phyloP scores from a whole-genome alignment of 2,329 filamentous ascomycete genomes.

The Xylariaceae sp. region DNA sequence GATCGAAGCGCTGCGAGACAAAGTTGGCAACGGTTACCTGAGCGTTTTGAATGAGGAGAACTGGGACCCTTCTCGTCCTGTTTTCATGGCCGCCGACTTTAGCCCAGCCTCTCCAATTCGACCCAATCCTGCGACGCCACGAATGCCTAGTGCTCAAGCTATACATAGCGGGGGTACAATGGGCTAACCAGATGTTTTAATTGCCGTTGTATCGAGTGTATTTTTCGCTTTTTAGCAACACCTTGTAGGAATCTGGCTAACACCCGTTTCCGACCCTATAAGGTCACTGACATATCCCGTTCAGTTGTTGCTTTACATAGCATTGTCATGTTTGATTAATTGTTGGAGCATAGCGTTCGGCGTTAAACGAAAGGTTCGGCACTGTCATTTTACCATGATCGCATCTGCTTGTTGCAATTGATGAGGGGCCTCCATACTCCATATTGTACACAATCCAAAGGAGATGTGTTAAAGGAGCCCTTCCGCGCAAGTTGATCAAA shows the following conservation, averaged over 20 bases:
- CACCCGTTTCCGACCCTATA: constrained; percentile 19
- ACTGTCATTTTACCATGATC: constrained; percentile 26
- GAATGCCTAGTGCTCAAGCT: constrained; percentile 50
- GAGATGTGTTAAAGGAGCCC: constrained; percentile 1
- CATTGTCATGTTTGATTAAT: constrained; percentile 32
- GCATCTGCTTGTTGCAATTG: constrained; percentile 29
- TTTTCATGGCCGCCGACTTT: constrained; percentile 49
- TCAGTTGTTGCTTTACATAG: constrained; percentile 33
- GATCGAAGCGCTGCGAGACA: constrained; percentile 82
- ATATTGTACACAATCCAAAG: constrained; percentile 6
- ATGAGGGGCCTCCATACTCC: background rate
- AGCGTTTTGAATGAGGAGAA: constrained; percentile 82
- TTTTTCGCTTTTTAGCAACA: constrained; percentile 14
- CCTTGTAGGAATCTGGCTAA: constrained; percentile 22
- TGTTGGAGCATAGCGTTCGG: constrained; percentile 44
- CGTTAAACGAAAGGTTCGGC: constrained; percentile 36
- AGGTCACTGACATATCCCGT: constrained; percentile 28
- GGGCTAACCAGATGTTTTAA: constrained; percentile 45
- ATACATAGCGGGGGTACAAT: constrained; percentile 61
- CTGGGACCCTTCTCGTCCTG: constrained; percentile 56
- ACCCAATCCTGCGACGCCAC: constrained; percentile 44
- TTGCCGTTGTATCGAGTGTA: constrained; percentile 19
- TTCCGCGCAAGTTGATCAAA: constrained; percentile 10
- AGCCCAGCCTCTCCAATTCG: constrained; percentile 45
- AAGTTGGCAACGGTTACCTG: constrained; percentile 87